phyloP scores from a whole-genome alignment of 495 filamentous ascomycete genomes.

The Aspergillus sclerotioniger region DNA sequence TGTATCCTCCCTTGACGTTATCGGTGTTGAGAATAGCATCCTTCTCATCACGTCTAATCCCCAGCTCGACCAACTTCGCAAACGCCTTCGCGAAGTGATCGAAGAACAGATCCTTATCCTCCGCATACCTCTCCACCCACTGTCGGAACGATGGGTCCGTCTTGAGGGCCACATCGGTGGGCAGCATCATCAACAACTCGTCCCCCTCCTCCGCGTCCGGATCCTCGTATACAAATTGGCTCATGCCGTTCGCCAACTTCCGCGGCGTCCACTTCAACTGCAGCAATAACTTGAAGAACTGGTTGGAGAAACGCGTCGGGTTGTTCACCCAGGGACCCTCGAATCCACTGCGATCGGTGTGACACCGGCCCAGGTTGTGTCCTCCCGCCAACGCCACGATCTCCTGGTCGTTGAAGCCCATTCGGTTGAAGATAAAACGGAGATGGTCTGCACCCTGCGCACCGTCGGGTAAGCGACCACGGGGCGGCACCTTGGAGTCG shows the following conservation, averaged over 20 bases:
- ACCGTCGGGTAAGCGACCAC: conserved; percentile 58
- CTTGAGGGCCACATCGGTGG: conserved; percentile 43
- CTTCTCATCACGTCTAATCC: conserved; percentile 52
- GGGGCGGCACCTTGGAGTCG: conserved; percentile 55
- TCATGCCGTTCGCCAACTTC: conserved; percentile 50
- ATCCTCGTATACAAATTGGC: conserved; percentile 59
- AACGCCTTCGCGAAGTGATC: conserved; percentile 59
- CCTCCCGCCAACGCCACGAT: conserved; percentile 61
- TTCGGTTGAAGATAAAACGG: conserved; percentile 57
- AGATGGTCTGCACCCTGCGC: conserved; percentile 58
- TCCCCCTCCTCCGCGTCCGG: conserved; percentile 52
- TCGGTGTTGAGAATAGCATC: conserved; percentile 52
- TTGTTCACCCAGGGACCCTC: conserved; percentile 63
- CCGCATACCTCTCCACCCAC: conserved; percentile 60
- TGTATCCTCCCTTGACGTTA: conserved; percentile 53
- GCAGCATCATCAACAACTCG: conserved; percentile 56
- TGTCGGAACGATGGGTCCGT: conserved; percentile 37
- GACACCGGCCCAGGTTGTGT: conserved; percentile 61
- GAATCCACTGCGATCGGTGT: conserved; percentile 59
- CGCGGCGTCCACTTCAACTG: conserved; percentile 55
- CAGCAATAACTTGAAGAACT: conserved; percentile 58
- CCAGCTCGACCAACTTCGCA: conserved; percentile 61
- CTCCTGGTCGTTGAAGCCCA: conserved; percentile 66
- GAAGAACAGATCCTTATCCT: conserved; percentile 62
- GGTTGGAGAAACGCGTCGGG: conserved; percentile 62